Evolutionary conservation across 2,329 filamentous ascomycete genomes (phyloP), one percentile per base, ranked within the genome.

Genomic region (Penicillium sp.): DNA sequence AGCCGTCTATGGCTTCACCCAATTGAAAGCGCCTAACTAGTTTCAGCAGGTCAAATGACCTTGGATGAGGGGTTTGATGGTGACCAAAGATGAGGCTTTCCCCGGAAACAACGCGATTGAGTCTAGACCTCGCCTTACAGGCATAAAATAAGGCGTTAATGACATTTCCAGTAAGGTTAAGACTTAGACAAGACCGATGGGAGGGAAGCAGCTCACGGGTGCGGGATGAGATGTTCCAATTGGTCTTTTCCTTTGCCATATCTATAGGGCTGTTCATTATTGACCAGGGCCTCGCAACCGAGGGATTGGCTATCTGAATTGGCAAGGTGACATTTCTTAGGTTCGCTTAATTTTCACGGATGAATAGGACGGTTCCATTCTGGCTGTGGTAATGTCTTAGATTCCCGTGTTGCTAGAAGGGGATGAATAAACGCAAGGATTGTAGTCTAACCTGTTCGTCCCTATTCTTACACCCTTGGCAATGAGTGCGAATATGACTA

Each of bases 271-370:
- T 49, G 45, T 17, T 26, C 9, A 24, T 9, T 51, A 51, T 51
- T 19, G n/a, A 35, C 47, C 28, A 33, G 47, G 47, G 9, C 4
- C n/a, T 22, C 2, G 47, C n/a, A 19, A 22, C 28, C 28, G 9
- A 51, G 12, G n/a, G n/a, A 35, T 13, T 51, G 28, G 47, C 47
- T 51, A 22, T n/a, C n/a, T 51, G 47, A 5, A 35, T 22, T 51
- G 47, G 47, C 47, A 51, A 22, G 47, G 47, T 51, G 47, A 51
- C 47, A 51, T 51, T 35, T 3, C 30, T 51, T 30, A 19, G 30
- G 28, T 15, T 35, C 47, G 47, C 30, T 49, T 49, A 49, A 49
- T 13, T 30, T 24, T 17, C 17, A 30, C 30, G 26, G 24, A 30
- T 47, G 19, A 8, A 45, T 45, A 6, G 22, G 22, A 15, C 13